A percentile compares a stretch with the other conserved stretches of the same genome.
phyloP scores from a whole-genome alignment of 129 eudicot species.

The Arctium lappa region DNA sequence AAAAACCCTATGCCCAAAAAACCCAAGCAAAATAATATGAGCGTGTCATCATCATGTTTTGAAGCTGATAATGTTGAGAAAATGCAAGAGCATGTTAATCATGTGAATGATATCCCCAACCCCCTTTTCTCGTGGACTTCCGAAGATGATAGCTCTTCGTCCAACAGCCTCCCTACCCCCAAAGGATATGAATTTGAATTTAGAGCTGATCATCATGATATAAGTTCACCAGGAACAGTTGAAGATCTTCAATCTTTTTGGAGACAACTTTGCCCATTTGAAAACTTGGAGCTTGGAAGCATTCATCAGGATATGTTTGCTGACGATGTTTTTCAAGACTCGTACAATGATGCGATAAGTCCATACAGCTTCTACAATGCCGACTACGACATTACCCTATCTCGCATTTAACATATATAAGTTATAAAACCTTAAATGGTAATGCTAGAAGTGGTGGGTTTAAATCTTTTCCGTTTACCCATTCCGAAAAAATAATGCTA shows the following conservation, averaged over 20 bases:
- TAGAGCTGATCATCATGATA: background rate
- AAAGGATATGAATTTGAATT: background rate
- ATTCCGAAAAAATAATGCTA: background rate
- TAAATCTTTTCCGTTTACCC: background rate
- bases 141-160: background rate
- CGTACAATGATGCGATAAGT: conserved; percentile 8
- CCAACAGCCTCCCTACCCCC: background rate
- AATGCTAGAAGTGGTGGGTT: background rate
- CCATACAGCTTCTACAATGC: background rate
- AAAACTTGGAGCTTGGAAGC: conserved; percentile 9
- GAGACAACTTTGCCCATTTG: conserved; percentile 17
- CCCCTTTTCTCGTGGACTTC: background rate
- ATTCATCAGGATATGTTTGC: background rate
- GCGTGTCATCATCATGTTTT: background rate
- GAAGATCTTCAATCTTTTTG: conserved; percentile 26
- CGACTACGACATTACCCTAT: background rate
- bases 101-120: background rate
- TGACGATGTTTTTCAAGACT: background rate
- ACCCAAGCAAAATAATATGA: background rate
- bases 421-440: background rate
- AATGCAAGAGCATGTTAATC: background rate
- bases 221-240: conserved; percentile 11
- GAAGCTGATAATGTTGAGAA: background rate
- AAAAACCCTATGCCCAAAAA: background rate
- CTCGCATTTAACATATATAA: background rate